Evolutionary conservation across 305 asterid genomes (phyloP), one percentile per base, ranked within the genome.

Genomic region (Fraxinus greggii): DNA sequence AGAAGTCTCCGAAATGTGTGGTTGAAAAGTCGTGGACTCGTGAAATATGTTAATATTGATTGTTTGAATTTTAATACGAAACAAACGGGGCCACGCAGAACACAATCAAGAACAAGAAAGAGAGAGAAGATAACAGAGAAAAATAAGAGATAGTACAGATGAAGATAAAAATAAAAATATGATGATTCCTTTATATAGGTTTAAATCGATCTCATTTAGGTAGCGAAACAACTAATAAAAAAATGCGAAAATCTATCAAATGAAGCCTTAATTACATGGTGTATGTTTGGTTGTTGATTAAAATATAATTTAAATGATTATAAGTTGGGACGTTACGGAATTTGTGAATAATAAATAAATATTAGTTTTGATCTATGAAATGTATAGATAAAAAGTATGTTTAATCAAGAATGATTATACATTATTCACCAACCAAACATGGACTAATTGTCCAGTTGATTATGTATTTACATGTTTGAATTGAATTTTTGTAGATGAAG

Each of bases 401-500:
- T 40, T 40, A 10, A 40, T 13, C 51, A 38, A 13, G 12, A 40
- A 13, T 40, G 51, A 10, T 40, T 40, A 40, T 40, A 40, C 10
- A 42, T 42, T 42, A 40, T 40, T 40, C 51, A 40, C 51, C 51
- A 40, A 40, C 51, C 15, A 10, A 10, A 40, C 51, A 40, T 10
- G 51, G 17, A 40, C 51, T 40, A 40, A 40, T 40, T 40, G 51
- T 10, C 54, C 54, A 1, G 70, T 7, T 5, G 24, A 17, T 51
- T 17, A 17, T 17, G 63, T n/a, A n/a, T 61, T 61, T 61, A 7
- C 1, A 61, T 21, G 13, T 59, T 82, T 12, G 81, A 74, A 23
- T 80, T 77, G 8, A 24, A 19, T 31, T 77, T 59, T 56, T 36
- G 17, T 32, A 93, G 97, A 93, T 85, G 96, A 91, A 84, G 97